Evolutionary conservation across 2,329 filamentous ascomycete species (phyloP), one percentile per base, ranked within the genome.

Genomic region (Ceratocystis eucalypticola): DNA sequence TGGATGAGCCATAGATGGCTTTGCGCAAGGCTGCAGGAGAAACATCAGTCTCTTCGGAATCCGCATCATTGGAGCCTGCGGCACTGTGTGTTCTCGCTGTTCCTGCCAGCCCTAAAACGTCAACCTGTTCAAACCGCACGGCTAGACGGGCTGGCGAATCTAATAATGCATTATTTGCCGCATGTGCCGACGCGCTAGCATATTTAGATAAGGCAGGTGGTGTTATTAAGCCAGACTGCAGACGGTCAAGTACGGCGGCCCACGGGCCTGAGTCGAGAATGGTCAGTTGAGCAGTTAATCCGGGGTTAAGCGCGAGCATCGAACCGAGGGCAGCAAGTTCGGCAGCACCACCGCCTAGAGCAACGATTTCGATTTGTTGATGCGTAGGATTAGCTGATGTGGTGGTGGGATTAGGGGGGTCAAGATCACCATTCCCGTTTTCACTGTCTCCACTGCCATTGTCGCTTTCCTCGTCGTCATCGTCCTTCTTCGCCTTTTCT

Each of bases 181-280:
- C 78, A 46, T 73, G 77, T 45, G 75, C 76, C 2, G 78, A 72
- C 0, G 76, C 76, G 67, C 78, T 83, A 62, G 82, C 80, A 72
- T 84, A 83, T 66, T 78, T 79, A 10, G 82, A 82, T 5, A 83
- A 70, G 0, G 74, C 71, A 0, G 79, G 80, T 0, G 82, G 75
- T 0, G 76, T 80, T 0, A 78, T 84, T 57, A 92, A 78, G 7
- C 79, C 77, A 1, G 75, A 70, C 8, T 82, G 77, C 4, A 97
- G 79, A 12, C 80, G 80, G 0, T 77, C 71, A 5, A 88, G 78
- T 10, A 92, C 84, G 1, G 75, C 69, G 0, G 77, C 78, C 93
- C 94, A 97, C 37, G 88, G 84, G 2, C 88, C 94, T 20, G 89
- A 85, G 76, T 97, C 93, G 61, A 96, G 76, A n/a, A 91, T 84